These are phyloP conservation scores for Draba incana DNA, from an alignment of 345 rosid species.

Conservation along the genomic window DNA sequence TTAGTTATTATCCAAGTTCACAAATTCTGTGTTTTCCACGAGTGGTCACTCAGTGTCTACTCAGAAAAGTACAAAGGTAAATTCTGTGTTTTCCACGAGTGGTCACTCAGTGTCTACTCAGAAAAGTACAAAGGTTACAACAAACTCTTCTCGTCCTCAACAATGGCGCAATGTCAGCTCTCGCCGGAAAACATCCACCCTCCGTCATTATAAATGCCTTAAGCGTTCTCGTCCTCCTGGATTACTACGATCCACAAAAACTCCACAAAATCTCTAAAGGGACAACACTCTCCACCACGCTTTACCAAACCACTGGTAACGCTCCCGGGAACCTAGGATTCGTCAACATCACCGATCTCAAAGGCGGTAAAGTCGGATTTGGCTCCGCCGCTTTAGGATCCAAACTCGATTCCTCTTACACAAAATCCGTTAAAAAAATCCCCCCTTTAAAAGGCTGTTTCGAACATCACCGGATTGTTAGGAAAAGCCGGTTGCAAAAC, in stretches of 20 bases:
- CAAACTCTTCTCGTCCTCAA: slow-evolving; percentile 72
- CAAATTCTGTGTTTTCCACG: too few species aligned
- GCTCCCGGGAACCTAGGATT: slow-evolving; percentile 84
- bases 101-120: too few species aligned
- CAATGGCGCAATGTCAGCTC: slow-evolving; percentile 78
- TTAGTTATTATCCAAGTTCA: too few species aligned
- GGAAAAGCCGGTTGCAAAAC: slow-evolving; percentile 92
- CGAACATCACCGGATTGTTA: slow-evolving; percentile 70
- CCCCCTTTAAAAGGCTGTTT: too few species aligned
- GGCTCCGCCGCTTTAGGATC: slow-evolving; percentile 83
- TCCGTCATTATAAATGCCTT: slow-evolving; percentile 71
- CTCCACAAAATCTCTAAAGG: slow-evolving; percentile 83
- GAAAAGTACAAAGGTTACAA: too few species aligned
- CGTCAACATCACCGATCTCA: slow-evolving; percentile 84
- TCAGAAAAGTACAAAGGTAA: too few species aligned
- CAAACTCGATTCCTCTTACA: slow-evolving; percentile 73
- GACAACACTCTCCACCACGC: slow-evolving; percentile 74
- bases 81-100: too few species aligned
- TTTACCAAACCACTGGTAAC: slow-evolving; percentile 91
- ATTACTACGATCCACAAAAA: slow-evolving; percentile 77
- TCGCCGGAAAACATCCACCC: slow-evolving; percentile 69
- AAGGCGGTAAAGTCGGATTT: slow-evolving; percentile 85
- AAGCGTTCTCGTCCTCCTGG: slow-evolving; percentile 77
- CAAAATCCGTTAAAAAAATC: slow-evolving; percentile 73
- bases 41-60: too few species aligned